A percentile compares a stretch with the other conserved stretches of the same genome.
Conservation (phyloP, 192 early-diverging fungal species). For the Coemansia sp. region DNA sequence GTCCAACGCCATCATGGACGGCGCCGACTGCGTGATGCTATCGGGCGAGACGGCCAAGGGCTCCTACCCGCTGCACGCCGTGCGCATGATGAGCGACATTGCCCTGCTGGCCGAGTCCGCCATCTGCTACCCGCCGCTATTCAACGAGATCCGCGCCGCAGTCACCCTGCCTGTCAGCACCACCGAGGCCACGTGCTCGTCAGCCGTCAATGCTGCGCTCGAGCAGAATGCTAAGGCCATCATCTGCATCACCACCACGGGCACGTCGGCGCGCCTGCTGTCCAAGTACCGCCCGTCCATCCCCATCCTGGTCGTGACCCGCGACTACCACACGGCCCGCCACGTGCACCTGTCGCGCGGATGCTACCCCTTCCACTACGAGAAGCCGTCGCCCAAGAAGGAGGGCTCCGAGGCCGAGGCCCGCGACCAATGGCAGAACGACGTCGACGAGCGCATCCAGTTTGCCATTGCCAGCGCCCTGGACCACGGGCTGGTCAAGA, state of each 20-base stretch:
- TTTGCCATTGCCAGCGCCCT: constrained; percentile 74
- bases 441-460: constrained; percentile 71
- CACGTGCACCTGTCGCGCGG: constrained; percentile 73
- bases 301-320: constrained; percentile 90
- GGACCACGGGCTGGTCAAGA: constrained; percentile 58
- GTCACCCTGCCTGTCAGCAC: constrained; percentile 69
- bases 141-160: constrained; percentile 78
- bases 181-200: constrained; percentile 88
- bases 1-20: constrained; percentile 96
- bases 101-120: constrained; percentile 88
- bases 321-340: constrained; percentile 65
- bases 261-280: constrained; percentile 81
- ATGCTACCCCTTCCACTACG: constrained; percentile 74
- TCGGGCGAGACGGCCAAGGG: constrained; percentile 98
- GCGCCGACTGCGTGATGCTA: constrained; percentile 98
- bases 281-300: constrained; percentile 91
- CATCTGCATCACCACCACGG: constrained; percentile 86
- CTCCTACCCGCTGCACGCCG: constrained; percentile 80
- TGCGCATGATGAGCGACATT: constrained; percentile 92
- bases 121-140: constrained; percentile 91
- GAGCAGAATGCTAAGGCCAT: constrained; percentile 82
- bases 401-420: constrained; percentile 39
- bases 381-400: constrained; percentile 36
- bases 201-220: constrained; percentile 77
- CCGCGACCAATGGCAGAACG: constrained; percentile 70